Base-by-base conservation (phyloP, 108 stramenopile species). In the Cyclotella kingstonii region DNA sequence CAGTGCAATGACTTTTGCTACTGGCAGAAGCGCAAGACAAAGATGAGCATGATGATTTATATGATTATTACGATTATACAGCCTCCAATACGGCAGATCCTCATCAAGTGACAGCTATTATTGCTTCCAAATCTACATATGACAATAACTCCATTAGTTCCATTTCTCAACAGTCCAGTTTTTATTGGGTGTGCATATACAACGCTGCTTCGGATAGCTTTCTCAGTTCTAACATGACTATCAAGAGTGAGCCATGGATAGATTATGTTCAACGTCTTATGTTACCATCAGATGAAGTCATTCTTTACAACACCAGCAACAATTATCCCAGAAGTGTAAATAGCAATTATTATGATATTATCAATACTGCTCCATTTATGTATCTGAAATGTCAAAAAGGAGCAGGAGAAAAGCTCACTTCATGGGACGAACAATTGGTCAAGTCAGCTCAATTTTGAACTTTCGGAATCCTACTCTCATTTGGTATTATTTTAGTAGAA, bases 1-100 rank as follows among this genome's bases (percentile, higher is more conserved):
- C 6, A 50, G 46, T 76, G 75, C 68, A 76, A 76, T 45, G 75
- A 76, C 28, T 76, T 76, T 38, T 76, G 75, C 63, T 76, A 71
- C 18, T 76, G 75, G 75, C 12, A n/a, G 15, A 44, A 5, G 35
- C 39, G 0, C n/a, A 45, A 29, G 51, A 39, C 27, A 34, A 29
- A 25, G 54, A 31, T 10, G 38, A 44, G 0, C 23, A 25, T 28
- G 49, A 63, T 51, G 27, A 63, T 1, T 15, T 26, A 4, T 10
- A 38, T 26, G 51, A 31, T 21, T n/a, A 26, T 14, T 35, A 40
- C 29, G 22, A 8, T 11, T 70, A 70, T 39, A 35, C 62, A 9
- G 28, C 63, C 5, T 70, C 25, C 53, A 76, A 70, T 49, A 71
- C 70, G 22, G 75, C 69, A 10, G 51, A 76, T 58, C 75, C 75